Percentiles rank a stretch among this genome's conserved stretches.
These are phyloP conservation scores for Fusarium robinianum DNA, from an alignment of 2,329 filamentous ascomycete species.

Conservation along the genomic window DNA sequence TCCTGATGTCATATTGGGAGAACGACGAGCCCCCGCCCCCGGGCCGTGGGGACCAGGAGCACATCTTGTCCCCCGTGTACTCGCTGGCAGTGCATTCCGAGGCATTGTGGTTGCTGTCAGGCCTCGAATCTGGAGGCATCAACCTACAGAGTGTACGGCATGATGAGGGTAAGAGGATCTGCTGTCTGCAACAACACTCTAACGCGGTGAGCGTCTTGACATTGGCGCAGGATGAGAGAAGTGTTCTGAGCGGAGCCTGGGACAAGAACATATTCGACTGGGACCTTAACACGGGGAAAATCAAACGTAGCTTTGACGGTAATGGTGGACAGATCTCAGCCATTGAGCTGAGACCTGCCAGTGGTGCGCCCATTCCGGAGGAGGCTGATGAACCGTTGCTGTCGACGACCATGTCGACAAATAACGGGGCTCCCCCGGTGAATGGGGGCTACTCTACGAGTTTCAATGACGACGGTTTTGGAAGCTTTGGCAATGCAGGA, in stretches of 20 bases:
- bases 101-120: slow-evolving; percentile 88
- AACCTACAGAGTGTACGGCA: slow-evolving; percentile 93
- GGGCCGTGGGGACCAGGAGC: slow-evolving; percentile 57
- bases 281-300: slow-evolving; percentile 86
- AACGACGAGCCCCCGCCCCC: slow-evolving; percentile 75
- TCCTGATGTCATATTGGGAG: slow-evolving; percentile 97
- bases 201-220: slow-evolving; percentile 90
- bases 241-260: slow-evolving; percentile 91
- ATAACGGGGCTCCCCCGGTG: slow-evolving; percentile 65
- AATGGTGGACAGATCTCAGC: slow-evolving; percentile 84
- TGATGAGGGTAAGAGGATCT: slow-evolving; percentile 89
- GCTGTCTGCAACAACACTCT: slow-evolving; percentile 78
- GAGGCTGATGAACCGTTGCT: slow-evolving; percentile 64
- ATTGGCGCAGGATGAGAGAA: slow-evolving; percentile 82
- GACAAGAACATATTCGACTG: slow-evolving; percentile 94
- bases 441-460: slow-evolving; percentile 52
- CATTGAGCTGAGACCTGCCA: slow-evolving; percentile 81
- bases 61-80: slow-evolving; percentile 85
- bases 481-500: slow-evolving; percentile 31
- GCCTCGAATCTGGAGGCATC: slow-evolving; percentile 87
- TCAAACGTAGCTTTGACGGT: slow-evolving; percentile 75
- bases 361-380: slow-evolving; percentile 73
- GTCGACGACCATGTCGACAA: slow-evolving; percentile 76
- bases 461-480: slow-evolving; percentile 21
- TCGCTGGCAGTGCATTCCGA: slow-evolving; percentile 89